Evolutionary conservation across 2,329 filamentous ascomycete genomes (phyloP).

Genomic region (Alternaria triticina): DNA sequence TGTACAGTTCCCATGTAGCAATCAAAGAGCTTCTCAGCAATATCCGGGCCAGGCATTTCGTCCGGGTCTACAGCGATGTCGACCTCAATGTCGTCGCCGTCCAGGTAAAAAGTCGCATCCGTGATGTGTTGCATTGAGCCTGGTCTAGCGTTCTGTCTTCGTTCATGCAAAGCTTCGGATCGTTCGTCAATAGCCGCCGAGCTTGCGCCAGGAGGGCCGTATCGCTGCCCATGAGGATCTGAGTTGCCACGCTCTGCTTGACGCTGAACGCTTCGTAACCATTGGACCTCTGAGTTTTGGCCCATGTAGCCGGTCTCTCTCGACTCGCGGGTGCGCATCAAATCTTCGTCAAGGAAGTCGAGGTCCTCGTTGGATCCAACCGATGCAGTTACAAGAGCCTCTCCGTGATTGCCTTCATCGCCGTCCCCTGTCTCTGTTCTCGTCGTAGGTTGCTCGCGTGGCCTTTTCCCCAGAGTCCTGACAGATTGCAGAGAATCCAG

Average conservation of each 20-base stretch:
- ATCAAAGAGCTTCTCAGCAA: constrained; percentile 42
- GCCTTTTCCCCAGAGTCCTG: constrained; percentile 23
- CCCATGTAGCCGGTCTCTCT: constrained; percentile 45
- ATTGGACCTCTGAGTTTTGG: constrained; percentile 43
- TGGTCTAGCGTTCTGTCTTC: constrained; percentile 14
- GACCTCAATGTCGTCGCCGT: constrained; percentile 37
- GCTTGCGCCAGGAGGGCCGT: constrained; percentile 29
- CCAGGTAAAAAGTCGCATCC: constrained; percentile 44
- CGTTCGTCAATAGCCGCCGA: constrained; percentile 15
- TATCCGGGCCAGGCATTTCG: constrained; percentile 39
- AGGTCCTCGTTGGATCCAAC: constrained; percentile 39
- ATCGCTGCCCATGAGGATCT: constrained; percentile 15
- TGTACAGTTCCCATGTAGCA: constrained; percentile 48
- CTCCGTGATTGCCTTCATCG: constrained; percentile 14
- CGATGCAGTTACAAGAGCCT: constrained; percentile 28
- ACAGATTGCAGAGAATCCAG: not conserved
- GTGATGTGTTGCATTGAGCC: constrained; percentile 24
- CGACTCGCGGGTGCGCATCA: constrained; percentile 34
- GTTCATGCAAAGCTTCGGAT: constrained; percentile 26
- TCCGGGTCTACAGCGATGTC: constrained; percentile 33
- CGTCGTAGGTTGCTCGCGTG: not conserved
- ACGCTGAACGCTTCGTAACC: constrained; percentile 38
- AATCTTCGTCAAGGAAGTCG: constrained; percentile 39
- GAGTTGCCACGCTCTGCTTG: constrained; percentile 19
- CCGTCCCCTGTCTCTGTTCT: not conserved